Conservation (phyloP, 2,329 filamentous ascomycete genomes). For the Aspergillus sp. region DNA sequence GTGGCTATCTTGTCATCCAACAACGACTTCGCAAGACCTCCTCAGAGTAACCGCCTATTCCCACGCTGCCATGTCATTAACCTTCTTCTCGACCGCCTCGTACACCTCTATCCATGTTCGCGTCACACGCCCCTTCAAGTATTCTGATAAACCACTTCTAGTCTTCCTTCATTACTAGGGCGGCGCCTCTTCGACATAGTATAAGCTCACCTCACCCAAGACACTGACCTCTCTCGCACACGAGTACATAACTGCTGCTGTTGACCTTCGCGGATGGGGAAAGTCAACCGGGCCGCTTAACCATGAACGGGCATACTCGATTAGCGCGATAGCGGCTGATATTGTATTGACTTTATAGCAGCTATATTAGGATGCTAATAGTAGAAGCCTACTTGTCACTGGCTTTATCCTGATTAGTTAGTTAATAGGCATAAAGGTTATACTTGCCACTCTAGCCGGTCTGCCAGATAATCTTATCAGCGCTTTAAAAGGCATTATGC, state of each 20-base stretch:
- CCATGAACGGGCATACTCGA: conserved; percentile 30
- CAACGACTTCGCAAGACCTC: too few species aligned
- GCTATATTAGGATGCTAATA: conserved; percentile 22
- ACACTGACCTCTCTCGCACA: conserved; percentile 23
- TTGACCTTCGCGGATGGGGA: conserved; percentile 46
- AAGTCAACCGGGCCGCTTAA: conserved; percentile 34
- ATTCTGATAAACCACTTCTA: conserved; percentile 24
- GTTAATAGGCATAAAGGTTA: conserved; percentile 49
- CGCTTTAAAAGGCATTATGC: conserved; percentile 35
- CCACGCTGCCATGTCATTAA: background rate
- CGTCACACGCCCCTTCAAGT: conserved; percentile 12
- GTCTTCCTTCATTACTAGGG: conserved; percentile 48
- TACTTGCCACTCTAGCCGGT: conserved; percentile 24
- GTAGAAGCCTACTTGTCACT: conserved; percentile 28
- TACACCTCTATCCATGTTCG: conserved; percentile 6
- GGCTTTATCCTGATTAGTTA: conserved; percentile 42
- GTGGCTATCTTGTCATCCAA: too few species aligned
- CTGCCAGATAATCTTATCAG: conserved; percentile 13
- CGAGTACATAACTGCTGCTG: conserved; percentile 29
- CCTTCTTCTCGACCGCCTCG: background rate
- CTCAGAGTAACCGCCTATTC: too few species aligned
- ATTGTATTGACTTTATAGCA: conserved; percentile 16
- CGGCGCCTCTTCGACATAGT: conserved; percentile 41
- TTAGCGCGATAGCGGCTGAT: conserved; percentile 26
- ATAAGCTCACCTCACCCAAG: conserved; percentile 28